Conservation (phyloP, 2,329 filamentous ascomycete genomes). For the Talaromyces sp. region DNA sequence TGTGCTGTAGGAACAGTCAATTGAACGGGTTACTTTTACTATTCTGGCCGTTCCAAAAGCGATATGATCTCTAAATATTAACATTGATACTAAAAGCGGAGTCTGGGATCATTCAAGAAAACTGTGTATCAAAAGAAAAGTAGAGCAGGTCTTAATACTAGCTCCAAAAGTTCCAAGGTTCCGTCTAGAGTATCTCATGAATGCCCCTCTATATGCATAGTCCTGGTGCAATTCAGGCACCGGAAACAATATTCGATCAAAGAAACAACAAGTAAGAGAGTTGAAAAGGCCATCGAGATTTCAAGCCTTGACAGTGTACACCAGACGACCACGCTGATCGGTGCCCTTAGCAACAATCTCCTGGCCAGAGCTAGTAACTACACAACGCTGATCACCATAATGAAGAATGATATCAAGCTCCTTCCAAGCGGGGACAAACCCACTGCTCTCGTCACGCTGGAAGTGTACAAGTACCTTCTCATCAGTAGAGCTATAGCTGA, state of each 20-base stretch:
- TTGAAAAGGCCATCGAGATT: neutral
- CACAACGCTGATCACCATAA: conserved; percentile 50
- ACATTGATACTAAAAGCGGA: no score
- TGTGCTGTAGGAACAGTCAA: no score
- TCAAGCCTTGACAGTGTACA: conserved; percentile 34
- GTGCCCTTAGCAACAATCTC: conserved; percentile 31
- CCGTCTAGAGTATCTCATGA: no score
- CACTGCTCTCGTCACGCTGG: conserved; percentile 40
- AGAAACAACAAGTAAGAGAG: neutral
- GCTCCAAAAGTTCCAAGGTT: no score
- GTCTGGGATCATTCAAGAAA: no score
- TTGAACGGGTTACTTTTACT: no score
- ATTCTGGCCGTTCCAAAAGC: no score
- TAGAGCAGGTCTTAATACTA: no score
- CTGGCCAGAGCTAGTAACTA: conserved; percentile 37
- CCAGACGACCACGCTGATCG: conserved; percentile 30
- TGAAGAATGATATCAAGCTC: conserved; percentile 56
- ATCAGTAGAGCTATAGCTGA: conserved; percentile 50
- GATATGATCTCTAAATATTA: no score
- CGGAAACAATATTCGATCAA: neutral
- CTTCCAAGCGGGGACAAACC: conserved; percentile 54
- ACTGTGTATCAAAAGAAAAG: no score
- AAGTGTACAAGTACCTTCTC: conserved; percentile 50
- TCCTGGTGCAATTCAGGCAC: neutral
- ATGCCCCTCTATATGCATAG: neutral